These are phyloP conservation scores for Phaeotremella fagi DNA, from an alignment of 768 basidiomycete genomes.

Conservation along the genomic window DNA sequence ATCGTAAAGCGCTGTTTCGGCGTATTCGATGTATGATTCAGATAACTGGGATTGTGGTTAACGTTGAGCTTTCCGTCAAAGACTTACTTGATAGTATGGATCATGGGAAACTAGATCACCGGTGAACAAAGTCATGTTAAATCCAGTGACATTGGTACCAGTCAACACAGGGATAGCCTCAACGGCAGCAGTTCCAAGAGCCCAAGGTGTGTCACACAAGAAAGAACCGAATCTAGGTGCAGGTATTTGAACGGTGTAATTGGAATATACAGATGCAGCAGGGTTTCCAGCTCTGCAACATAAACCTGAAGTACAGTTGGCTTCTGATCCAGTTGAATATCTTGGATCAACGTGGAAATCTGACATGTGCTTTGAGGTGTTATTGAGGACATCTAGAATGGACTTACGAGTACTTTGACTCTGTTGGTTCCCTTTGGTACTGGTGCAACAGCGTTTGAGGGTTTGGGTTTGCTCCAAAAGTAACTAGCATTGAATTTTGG, in stretches of 20 bases:
- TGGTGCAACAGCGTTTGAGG: constrained; percentile 57
- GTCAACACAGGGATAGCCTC: constrained; percentile 65
- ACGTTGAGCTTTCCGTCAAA: constrained; percentile 7
- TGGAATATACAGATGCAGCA: constrained; percentile 50
- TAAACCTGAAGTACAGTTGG: constrained; percentile 62
- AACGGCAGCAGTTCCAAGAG: constrained; percentile 59
- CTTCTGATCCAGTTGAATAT: constrained; percentile 65
- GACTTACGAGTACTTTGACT: constrained; percentile 57
- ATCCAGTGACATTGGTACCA: constrained; percentile 59
- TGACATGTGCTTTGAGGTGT: constrained; percentile 56
- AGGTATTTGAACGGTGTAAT: constrained; percentile 55
- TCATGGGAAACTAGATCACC: constrained; percentile 74
- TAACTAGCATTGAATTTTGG: constrained; percentile 60
- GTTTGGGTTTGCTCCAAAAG: constrained; percentile 76
- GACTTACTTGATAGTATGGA: constrained; percentile 56
- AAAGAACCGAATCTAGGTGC: constrained; percentile 69
- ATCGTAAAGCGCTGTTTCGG: constrained; percentile 65
- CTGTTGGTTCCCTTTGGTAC: constrained; percentile 54
- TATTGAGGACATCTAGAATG: neutral
- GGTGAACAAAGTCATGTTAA: constrained; percentile 64
- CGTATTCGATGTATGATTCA: constrained; percentile 58
- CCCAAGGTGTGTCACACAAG: constrained; percentile 62
- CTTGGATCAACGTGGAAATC: constrained; percentile 73
- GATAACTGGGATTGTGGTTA: neutral
- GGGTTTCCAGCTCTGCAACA: constrained; percentile 60